Percentiles rank a stretch among this genome's conserved stretches.
These are phyloP conservation scores for Limtongozyma cylindracea DNA, from an alignment of 805 yeast species.

Conservation along the genomic window DNA sequence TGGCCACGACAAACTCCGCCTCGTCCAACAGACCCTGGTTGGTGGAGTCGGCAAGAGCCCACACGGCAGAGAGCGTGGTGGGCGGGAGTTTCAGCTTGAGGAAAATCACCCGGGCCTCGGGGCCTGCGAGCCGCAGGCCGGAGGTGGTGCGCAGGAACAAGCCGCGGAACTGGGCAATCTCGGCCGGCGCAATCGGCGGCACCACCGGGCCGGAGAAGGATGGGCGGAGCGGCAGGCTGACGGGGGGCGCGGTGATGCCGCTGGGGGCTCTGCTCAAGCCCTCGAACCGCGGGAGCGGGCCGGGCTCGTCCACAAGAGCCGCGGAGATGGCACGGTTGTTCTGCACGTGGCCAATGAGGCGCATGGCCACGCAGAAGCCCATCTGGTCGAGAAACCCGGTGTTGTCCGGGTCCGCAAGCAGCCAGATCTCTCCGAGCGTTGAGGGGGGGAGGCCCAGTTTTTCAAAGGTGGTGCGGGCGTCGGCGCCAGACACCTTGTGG, in stretches of 20 bases:
- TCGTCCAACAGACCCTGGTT: slow-evolving; percentile 48
- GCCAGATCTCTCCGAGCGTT: slow-evolving; percentile 80
- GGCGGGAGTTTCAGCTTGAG: slow-evolving; percentile 73
- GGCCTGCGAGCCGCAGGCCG: slow-evolving; percentile 44
- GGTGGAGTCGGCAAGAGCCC: slow-evolving; percentile 68
- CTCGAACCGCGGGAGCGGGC: slow-evolving; percentile 39
- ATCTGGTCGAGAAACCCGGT: slow-evolving; percentile 61
- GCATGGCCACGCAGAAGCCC: slow-evolving; percentile 68
- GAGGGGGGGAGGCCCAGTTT: slow-evolving; percentile 65
- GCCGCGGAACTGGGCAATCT: slow-evolving; percentile 37
- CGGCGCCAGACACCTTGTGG: slow-evolving; percentile 75
- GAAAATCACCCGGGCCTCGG: slow-evolving; percentile 66
- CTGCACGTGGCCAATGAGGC: slow-evolving; percentile 78
- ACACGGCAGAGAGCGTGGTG: slow-evolving; percentile 55
- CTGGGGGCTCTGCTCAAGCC: slow-evolving; percentile 3
- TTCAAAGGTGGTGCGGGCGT: slow-evolving; percentile 62
- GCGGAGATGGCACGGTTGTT: slow-evolving; percentile 31
- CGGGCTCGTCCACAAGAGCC: slow-evolving; percentile 24
- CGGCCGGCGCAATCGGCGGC: slow-evolving; percentile 22
- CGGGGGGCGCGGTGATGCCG: slow-evolving; percentile 6
- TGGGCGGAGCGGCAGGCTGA: slow-evolving; percentile 7
- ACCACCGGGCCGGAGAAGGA: too few relatives aligned
- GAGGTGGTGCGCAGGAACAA: slow-evolving; percentile 45
- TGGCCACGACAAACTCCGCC: slow-evolving; percentile 70
- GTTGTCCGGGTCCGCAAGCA: slow-evolving; percentile 71